These are phyloP conservation scores for Fraxinus excelsior DNA, from an alignment of 257 asterid species.

Conservation along the genomic window DNA sequence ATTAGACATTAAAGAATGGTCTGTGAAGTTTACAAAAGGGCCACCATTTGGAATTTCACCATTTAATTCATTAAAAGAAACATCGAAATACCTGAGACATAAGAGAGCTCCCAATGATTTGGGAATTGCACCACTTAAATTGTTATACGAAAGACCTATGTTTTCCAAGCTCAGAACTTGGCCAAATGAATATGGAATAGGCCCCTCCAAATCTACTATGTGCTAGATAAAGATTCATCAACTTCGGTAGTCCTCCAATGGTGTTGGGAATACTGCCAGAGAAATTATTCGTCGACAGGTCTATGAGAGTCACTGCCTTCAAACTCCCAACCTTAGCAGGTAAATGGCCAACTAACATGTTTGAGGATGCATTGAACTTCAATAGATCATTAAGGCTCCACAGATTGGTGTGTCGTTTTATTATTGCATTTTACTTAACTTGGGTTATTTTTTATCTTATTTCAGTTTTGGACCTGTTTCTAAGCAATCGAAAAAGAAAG, in stretches of 20 bases:
- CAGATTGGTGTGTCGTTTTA: constrained; percentile 3
- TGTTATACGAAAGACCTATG: constrained; percentile 31
- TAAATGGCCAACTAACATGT: constrained; percentile 27
- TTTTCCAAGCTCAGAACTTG: constrained; percentile 20
- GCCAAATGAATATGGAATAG: constrained; percentile 26
- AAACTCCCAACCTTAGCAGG: constrained; percentile 25
- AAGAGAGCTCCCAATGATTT: constrained; percentile 23
- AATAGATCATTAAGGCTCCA: constrained; percentile 29
- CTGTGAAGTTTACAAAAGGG: constrained; percentile 13
- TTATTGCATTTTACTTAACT: no score
- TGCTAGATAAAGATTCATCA: constrained; percentile 28
- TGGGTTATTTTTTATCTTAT: no score
- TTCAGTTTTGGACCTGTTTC: no score
- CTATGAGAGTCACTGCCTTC: neutral
- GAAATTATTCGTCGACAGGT: constrained; percentile 35
- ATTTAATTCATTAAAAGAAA: constrained; percentile 16
- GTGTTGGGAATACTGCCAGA: constrained; percentile 29
- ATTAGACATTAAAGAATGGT: constrained; percentile 8
- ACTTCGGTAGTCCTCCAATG: constrained; percentile 21
- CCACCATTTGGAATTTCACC: constrained; percentile 27
- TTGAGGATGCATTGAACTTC: constrained; percentile 32
- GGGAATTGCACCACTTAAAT: constrained; percentile 33
- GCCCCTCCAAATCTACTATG: constrained; percentile 25
- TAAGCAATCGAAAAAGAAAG: no score
- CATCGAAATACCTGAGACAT: constrained; percentile 9